Percentiles rank a stretch among this genome's conserved stretches.
Evolutionary conservation across 1,284 basidiomycete genomes (phyloP).

Genomic region (Mrakiaceae sp.): DNA sequence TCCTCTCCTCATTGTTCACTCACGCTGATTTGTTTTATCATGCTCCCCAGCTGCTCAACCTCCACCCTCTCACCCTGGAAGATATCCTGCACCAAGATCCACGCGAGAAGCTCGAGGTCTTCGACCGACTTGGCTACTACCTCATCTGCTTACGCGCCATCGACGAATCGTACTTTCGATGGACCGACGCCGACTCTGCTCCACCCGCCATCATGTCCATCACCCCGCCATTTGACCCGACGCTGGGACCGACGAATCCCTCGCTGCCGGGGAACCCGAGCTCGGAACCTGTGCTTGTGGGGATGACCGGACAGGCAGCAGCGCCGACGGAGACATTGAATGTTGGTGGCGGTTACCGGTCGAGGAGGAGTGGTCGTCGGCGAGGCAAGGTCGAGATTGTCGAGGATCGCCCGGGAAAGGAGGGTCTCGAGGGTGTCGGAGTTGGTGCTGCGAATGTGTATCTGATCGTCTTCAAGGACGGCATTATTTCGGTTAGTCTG

Average conservation of each 20-base stretch:
- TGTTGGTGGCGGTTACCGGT: neutral
- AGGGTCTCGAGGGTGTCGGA: conserved; percentile 46
- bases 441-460: conserved; percentile 79
- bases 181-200: conserved; percentile 30
- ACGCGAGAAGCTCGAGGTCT: conserved; percentile 83
- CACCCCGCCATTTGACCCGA: neutral
- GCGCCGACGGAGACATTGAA: conserved; percentile 20
- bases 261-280: conserved; percentile 9
- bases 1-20: neutral
- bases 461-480: conserved; percentile 78
- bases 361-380: conserved; percentile 29
- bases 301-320: neutral
- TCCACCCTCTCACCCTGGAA: conserved; percentile 89
- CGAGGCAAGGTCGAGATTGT: conserved; percentile 42
- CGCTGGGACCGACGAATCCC: conserved; percentile 11
- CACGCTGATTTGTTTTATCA: conserved; percentile 1
- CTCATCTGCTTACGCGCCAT: conserved; percentile 82
- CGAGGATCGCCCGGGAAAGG: conserved; percentile 44
- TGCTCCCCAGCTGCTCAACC: conserved; percentile 56
- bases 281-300: neutral
- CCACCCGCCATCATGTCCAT: neutral
- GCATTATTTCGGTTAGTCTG: conserved; percentile 66
- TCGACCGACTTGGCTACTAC: conserved; percentile 83
- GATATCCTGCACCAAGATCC: conserved; percentile 92
- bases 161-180: conserved; percentile 52